Conservation (phyloP, 169 alveolate species). For the Sarcocystis neurona region DNA sequence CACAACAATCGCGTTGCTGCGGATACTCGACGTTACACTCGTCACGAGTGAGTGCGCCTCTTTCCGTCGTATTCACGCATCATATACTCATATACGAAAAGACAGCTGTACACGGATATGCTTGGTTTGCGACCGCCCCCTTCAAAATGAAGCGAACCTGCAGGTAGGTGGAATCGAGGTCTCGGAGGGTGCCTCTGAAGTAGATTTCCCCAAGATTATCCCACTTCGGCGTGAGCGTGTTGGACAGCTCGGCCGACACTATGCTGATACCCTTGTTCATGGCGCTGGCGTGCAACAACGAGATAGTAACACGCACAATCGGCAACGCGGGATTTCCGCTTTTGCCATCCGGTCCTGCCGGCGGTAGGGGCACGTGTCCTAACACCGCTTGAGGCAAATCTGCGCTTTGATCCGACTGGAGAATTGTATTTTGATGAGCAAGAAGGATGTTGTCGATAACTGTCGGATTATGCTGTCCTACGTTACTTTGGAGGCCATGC, state of each 20-base stretch:
- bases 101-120: neutral
- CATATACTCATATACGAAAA: neutral
- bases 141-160: no score
- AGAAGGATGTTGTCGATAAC: no score
- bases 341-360: neutral
- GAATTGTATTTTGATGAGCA: neutral
- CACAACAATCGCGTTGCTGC: no score
- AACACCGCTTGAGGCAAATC: neutral
- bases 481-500: no score
- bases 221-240: slow-evolving; percentile 31
- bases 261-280: slow-evolving; percentile 32
- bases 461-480: no score
- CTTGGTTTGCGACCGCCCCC: no score
- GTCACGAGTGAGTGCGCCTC: no score
- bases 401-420: neutral
- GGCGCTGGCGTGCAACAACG: slow-evolving; percentile 38
- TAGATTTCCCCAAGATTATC: slow-evolving; percentile 60
- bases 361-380: neutral
- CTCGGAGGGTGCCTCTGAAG: slow-evolving; percentile 58
- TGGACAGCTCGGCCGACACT: slow-evolving; percentile 28
- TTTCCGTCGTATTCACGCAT: neutral
- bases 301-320: neutral
- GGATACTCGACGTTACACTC: no score
- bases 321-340: neutral
- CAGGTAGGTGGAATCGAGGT: slow-evolving; percentile 49